Evolutionary conservation across 192 early-diverging fungal species (phyloP).

Genomic region (Funneliformis geosporum): DNA sequence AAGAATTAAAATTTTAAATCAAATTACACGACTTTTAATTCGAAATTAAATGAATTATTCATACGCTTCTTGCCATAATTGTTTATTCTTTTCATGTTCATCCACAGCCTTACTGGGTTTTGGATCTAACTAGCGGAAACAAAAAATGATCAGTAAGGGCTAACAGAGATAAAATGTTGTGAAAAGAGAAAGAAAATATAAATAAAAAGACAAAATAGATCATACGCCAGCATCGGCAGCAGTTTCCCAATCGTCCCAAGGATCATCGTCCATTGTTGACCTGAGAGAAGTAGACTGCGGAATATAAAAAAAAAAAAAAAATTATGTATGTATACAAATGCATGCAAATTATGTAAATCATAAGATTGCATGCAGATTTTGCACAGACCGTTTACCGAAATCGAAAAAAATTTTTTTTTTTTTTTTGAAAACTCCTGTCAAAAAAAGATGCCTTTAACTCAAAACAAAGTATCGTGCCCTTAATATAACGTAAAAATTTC

Average conservation of each 20-base stretch:
- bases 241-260: conserved; percentile 34
- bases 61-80: conserved; percentile 33
- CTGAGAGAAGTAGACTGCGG: neutral
- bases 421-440: too few species aligned
- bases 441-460: too few species aligned
- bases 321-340: too few species aligned
- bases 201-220: neutral
- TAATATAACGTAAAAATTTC: neutral
- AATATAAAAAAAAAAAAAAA: neutral
- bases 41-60: neutral
- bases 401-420: too few species aligned
- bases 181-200: neutral
- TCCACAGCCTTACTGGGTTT: conserved; percentile 4
- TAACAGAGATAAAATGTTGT: neutral
- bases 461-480: too few species aligned
- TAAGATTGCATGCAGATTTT: too few species aligned
- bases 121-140: conserved; percentile 16
- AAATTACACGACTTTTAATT: neutral
- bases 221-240: conserved; percentile 29
- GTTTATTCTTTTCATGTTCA: conserved; percentile 26
- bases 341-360: too few species aligned
- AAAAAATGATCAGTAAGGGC: neutral
- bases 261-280: conserved; percentile 15
- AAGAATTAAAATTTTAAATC: neutral
- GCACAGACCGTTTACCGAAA: too few species aligned